These are phyloP conservation scores for Cicer yamashitae DNA, from an alignment of 306 rosid genomes.

Conservation along the genomic window DNA sequence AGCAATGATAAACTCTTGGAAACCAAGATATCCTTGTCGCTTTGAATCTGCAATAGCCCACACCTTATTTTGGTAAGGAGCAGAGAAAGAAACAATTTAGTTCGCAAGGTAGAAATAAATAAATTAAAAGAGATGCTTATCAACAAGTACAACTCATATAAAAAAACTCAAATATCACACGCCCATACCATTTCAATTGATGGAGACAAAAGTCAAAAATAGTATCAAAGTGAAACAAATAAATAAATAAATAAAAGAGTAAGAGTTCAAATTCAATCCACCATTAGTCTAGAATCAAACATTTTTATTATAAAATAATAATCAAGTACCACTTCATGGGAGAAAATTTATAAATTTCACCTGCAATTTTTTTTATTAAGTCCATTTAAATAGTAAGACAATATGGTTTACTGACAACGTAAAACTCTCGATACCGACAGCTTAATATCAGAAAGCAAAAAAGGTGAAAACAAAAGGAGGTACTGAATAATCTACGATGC, in stretches of 20 bases:
- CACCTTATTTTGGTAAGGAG: conserved; percentile 55
- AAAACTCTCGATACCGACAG: not conserved
- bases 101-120: not conserved
- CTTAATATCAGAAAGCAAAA: not conserved
- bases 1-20: conserved; percentile 77
- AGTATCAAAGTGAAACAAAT: not conserved
- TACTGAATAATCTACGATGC: not conserved
- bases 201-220: conserved; percentile 1
- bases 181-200: conserved; percentile 29
- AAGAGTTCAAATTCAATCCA: conserved; percentile 30
- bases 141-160: conserved; percentile 9
- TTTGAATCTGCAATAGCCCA: conserved; percentile 97
- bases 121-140: conserved; percentile 2
- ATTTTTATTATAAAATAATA: not conserved
- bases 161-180: conserved; percentile 16
- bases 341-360: not conserved
- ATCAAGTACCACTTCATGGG: not conserved
- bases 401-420: conserved; percentile 1
- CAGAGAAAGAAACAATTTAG: conserved; percentile 37
- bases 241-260: not conserved
- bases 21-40: conserved; percentile 93
- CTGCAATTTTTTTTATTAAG: not conserved
- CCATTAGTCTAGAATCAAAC: not conserved
- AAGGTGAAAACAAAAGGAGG: not conserved
- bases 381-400: not conserved